Base-by-base conservation (phyloP, 2,329 filamentous ascomycete species). In the Rhinocladiella mackenziei region DNA sequence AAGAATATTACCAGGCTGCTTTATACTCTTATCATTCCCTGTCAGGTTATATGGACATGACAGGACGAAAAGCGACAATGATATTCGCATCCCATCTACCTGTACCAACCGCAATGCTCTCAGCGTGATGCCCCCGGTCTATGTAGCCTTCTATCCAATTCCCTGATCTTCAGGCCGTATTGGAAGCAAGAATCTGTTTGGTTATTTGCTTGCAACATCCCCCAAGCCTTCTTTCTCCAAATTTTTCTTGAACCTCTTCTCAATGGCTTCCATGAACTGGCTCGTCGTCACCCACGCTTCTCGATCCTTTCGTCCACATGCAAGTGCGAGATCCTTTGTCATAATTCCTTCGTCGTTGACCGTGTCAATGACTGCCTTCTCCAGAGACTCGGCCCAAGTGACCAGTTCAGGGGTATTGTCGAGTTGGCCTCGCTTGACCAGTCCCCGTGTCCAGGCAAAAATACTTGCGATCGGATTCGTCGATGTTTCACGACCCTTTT, bases 391-490 rank as follows among this genome's bases (percentile, higher is more conserved):
- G 47, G 91, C 92, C 62, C 95, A 98, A 38, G 86, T 78, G 48
- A 95, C 81, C 19, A 98, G 76, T 56, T 96, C 89, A 20, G 89
- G 89, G n/a, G 89, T 96, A 40, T 80, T 74, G 70, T 98, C 92
- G 56, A 98, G 81, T 73, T 87, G 84, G 60, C 92, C 92, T 60
- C 92, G 86, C 78, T 96, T 92, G 58, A 87, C 73, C 35, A 98
- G 80, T 61, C 92, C 92, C 48, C 92, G 85, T 49, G 92, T 97
- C 92, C 92, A 98, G 62, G 92, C 92, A 68, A 97, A 98, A 74
- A 98, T 97, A 65, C 88, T 94, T 53, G 92, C 92, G 61, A 97
- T 97, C 50, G 92, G 92, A 81, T 98, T 97, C 58, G 92, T 98
- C 32, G 89, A 95, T 44, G 92, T 98, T 72, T 95, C 88, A 60